Evolutionary conservation across 106 monocot species (phyloP).

Genomic region (Gastrodia elata): DNA sequence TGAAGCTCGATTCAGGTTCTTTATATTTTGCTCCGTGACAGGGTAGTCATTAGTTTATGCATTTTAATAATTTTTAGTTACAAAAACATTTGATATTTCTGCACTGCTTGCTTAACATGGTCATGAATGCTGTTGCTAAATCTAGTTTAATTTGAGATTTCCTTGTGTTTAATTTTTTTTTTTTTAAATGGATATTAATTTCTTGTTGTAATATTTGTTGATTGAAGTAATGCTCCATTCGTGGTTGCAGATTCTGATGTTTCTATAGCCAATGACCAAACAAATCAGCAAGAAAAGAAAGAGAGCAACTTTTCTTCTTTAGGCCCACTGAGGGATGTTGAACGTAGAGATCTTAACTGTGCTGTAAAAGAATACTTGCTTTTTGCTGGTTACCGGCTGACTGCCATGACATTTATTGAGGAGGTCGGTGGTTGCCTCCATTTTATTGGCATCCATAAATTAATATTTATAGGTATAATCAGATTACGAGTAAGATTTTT

Average conservation of each 20-base stretch:
- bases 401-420: slow-evolving; percentile 98
- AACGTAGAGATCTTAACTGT: slow-evolving; percentile 80
- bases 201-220: not conserved
- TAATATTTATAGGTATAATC: not conserved
- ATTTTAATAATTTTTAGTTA: not conserved
- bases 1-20: not conserved
- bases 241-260: slow-evolving; percentile 13
- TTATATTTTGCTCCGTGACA: not conserved
- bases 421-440: slow-evolving; percentile 44
- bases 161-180: not conserved
- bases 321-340: slow-evolving; percentile 80
- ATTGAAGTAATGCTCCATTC: not conserved
- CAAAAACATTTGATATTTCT: not conserved
- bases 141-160: not conserved
- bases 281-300: slow-evolving; percentile 31
- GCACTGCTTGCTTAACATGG: not conserved
- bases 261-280: slow-evolving; percentile 20
- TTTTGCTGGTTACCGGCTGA: slow-evolving; percentile 86
- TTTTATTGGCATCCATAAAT: slow-evolving; percentile 4
- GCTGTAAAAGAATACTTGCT: slow-evolving; percentile 94
- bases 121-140: not conserved
- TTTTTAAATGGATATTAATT: not conserved
- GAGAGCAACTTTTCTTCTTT: slow-evolving; percentile 52
- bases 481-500: not conserved
- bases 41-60: not conserved